Evolutionary conservation across 208 protist species (phyloP).

Genomic region (Entamoeba histolytica): DNA sequence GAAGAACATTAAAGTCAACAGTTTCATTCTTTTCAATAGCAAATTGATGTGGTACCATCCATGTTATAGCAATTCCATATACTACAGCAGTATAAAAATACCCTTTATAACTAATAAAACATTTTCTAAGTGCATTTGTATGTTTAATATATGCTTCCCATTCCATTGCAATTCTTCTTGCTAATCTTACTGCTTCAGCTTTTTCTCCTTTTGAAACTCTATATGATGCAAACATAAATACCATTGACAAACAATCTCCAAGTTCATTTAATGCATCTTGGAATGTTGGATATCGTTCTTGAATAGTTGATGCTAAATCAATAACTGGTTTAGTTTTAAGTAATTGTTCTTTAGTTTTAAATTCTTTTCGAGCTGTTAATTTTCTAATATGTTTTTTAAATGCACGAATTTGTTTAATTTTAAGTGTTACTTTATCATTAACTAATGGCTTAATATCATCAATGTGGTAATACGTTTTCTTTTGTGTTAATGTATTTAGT

Average conservation of each 20-base stretch:
- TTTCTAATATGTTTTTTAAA: conserved; percentile 69
- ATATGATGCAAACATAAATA: conserved; percentile 61
- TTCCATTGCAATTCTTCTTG: conserved; percentile 49
- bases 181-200: conserved; percentile 37
- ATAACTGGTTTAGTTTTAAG: not conserved
- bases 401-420: conserved; percentile 63
- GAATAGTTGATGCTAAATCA: not conserved
- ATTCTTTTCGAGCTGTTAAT: conserved; percentile 35
- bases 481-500: conserved; percentile 49
- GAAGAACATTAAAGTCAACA: conserved; percentile 73
- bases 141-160: conserved; percentile 58
- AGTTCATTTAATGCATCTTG: conserved; percentile 73
- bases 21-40: conserved; percentile 50
- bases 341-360: not conserved
- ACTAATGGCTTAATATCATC: conserved; percentile 85
- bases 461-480: conserved; percentile 85
- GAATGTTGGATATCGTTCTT: conserved; percentile 77
- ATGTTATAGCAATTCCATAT: conserved; percentile 68
- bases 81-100: conserved; percentile 90
- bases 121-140: conserved; percentile 57
- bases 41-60: conserved; percentile 85
- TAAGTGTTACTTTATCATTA: conserved; percentile 22
- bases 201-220: conserved; percentile 19
- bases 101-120: conserved; percentile 88
- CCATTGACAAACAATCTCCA: conserved; percentile 77